Percentiles rank a stretch among this genome's conserved stretches.
Conservation (phyloP, 208 protist genomes). For the Leishmania amazonensis region DNA sequence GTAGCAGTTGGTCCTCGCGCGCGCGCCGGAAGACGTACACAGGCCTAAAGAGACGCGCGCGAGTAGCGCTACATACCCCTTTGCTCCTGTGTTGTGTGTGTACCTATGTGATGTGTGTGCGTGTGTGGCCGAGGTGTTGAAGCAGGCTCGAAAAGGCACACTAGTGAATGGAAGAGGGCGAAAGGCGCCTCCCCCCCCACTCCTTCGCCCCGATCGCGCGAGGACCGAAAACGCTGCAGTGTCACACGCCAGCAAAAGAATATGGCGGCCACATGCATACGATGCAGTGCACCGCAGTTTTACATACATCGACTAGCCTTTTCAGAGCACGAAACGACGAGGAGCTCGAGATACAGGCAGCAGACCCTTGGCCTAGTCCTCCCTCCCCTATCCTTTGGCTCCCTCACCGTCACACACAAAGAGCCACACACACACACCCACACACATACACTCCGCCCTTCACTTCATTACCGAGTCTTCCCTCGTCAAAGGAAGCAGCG, state of each 20-base stretch:
- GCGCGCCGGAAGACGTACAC: background rate
- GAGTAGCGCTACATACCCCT: background rate
- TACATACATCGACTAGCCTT: background rate
- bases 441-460: background rate
- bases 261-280: background rate
- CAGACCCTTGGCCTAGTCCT: background rate
- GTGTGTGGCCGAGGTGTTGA: background rate
- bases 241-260: background rate
- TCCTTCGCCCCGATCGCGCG: background rate
- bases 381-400: background rate
- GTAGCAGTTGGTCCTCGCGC: background rate
- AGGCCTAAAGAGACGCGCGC: background rate
- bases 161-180: background rate
- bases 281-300: background rate
- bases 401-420: background rate
- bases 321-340: background rate
- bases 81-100: background rate
- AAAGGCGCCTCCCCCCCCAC: background rate
- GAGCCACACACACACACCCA: background rate
- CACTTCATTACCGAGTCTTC: background rate
- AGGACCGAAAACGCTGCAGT: background rate
- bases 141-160: background rate
- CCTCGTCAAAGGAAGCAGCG: background rate
- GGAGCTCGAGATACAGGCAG: constrained; percentile 2
- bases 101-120: constrained; percentile 1